Percentiles rank a stretch among this genome's conserved stretches.
Conservation (phyloP, 1,139 yeast species). For the Sugiyamaella pinicola region DNA sequence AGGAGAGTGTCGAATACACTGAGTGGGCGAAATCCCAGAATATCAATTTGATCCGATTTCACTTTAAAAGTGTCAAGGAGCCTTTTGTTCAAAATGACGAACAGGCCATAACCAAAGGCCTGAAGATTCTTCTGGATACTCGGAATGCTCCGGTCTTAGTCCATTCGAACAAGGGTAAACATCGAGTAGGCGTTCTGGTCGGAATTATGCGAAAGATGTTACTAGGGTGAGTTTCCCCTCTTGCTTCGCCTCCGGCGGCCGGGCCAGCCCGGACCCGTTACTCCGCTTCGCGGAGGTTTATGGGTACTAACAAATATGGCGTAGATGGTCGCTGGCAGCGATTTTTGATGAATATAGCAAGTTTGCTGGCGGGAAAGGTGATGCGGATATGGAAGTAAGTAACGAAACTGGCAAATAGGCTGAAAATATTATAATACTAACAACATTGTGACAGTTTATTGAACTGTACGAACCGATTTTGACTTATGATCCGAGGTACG, state of each 20-base stretch:
- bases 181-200: constrained; percentile 86
- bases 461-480: constrained; percentile 37
- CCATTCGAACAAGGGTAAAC: constrained; percentile 95
- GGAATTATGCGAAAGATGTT: constrained; percentile 82
- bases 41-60: constrained; percentile 61
- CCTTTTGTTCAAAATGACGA: constrained; percentile 66
- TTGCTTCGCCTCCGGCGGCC: too few relatives aligned
- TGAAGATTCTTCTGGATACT: constrained; percentile 64
- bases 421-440: constrained; percentile 14
- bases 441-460: constrained; percentile 30
- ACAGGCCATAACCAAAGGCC: constrained; percentile 59
- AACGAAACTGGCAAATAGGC: not conserved
- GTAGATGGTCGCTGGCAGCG: constrained; percentile 80
- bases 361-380: constrained; percentile 92
- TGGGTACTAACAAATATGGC: not conserved
- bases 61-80: constrained; percentile 73
- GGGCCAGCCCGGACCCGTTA: too few relatives aligned
- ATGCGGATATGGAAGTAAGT: constrained; percentile 73
- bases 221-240: constrained; percentile 59
- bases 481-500: constrained; percentile 35
- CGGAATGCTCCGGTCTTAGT: constrained; percentile 83
- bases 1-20: constrained; percentile 61
- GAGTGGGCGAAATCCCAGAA: constrained; percentile 61
- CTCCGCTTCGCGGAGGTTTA: too few relatives aligned
- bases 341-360: constrained; percentile 91